Evolutionary conservation across 2,329 filamentous ascomycete species (phyloP), one percentile per base, ranked within the genome.

Genomic region (Aspergillus proliferans): DNA sequence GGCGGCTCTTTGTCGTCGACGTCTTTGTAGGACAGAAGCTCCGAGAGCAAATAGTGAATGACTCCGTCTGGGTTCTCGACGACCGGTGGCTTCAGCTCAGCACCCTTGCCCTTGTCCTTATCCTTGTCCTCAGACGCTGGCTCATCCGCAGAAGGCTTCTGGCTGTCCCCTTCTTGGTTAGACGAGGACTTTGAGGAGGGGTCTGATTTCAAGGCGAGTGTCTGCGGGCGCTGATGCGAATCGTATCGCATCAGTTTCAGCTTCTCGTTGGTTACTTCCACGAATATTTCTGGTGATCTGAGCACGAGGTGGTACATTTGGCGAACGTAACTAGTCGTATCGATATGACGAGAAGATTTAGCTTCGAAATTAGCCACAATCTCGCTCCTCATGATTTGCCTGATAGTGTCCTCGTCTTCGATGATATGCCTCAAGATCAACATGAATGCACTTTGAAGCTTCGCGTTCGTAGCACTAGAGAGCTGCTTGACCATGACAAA

Each of bases 401-500:
- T 88, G 52, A 97, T 80, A 2, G 86, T 93, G 15, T 90, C 85
- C 45, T 95, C 89, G 62, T 98, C 94, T 69, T 98, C 93, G 47
- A 97, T 82, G 55, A 98, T 85, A 63, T 98, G 93, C 38, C 94
- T 85, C 40, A 98, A 74, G 46, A 96, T 85, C 10, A 92, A 80
- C 79, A 97, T 85, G 60, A 95, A 86, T 49, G 86, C 80, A 53
- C 79, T 79, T 53, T 85, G 81, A 8, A 98, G 79, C 47, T 85
- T 85, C 47, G 87, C 81, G 26, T 89, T 87, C 6, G 87, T 86
- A 26, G 84, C 80, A 22, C 87, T 87, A 18, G 88, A 85, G 51
- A 97, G 81, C 66, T 97, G 92, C 67, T 94, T 95, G 49, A 92
- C 84, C 88, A 97, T 95, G 46, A 96, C 81, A 69, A 98, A 97